Evolutionary conservation across 148 eudicot species (phyloP).

Genomic region (Bassia scoparia): DNA sequence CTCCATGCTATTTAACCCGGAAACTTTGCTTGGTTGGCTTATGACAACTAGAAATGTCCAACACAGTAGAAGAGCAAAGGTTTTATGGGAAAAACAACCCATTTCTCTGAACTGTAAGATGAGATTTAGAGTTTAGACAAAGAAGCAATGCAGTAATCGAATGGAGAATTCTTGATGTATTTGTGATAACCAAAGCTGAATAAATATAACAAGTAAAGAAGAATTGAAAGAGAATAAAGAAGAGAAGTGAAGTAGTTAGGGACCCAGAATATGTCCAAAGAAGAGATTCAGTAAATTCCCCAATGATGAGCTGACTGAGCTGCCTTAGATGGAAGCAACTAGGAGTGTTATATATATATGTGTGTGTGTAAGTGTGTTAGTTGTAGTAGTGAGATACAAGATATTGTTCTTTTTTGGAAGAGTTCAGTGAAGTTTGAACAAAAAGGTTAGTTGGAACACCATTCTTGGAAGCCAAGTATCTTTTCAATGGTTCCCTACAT

Average conservation of each 20-base stretch:
- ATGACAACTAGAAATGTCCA: constrained; percentile 35
- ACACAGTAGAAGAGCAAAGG: constrained; percentile 43
- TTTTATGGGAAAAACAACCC: constrained; percentile 35
- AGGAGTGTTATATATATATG: neutral
- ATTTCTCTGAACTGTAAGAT: constrained; percentile 41
- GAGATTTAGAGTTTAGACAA: neutral
- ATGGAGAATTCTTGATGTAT: constrained; percentile 1
- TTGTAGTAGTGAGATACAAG: neutral
- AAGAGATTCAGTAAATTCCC: constrained; percentile 53
- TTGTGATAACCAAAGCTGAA: constrained; percentile 13
- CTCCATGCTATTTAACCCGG: constrained; percentile 49
- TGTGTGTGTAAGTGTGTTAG: neutral
- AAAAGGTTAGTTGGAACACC: constrained; percentile 61
- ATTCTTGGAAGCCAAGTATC: constrained; percentile 82
- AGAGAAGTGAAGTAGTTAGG: constrained; percentile 27
- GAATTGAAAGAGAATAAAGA: constrained; percentile 28
- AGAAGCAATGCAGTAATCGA: constrained; percentile 16
- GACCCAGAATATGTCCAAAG: constrained; percentile 22
- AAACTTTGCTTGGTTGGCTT: constrained; percentile 38
- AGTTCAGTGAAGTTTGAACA: constrained; percentile 72
- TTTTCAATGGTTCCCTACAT: constrained; percentile 61
- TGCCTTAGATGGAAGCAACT: constrained; percentile 42
- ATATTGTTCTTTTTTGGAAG: constrained; percentile 30
- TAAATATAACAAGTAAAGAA: constrained; percentile 18
- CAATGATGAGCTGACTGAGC: constrained; percentile 79